phyloP scores from a whole-genome alignment of 352 stramenopile genomes.

The Globisporangium abappressorium region DNA sequence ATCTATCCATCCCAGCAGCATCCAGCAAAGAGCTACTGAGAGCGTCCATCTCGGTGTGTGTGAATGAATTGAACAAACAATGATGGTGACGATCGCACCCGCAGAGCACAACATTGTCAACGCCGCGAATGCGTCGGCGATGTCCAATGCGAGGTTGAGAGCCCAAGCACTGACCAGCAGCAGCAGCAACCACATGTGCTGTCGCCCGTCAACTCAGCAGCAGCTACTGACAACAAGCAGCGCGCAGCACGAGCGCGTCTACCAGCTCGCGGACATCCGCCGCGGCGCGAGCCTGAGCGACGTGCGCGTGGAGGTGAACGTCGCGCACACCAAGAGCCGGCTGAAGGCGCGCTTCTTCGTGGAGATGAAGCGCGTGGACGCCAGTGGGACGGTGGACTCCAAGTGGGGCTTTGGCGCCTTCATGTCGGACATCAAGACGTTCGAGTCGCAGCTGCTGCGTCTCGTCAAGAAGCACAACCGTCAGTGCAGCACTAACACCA shows the following conservation, averaged over 20 bases:
- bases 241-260: conserved; percentile 21
- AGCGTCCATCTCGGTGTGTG: not conserved
- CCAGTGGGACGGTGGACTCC: conserved; percentile 9
- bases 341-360: conserved; percentile 56
- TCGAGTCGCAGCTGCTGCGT: conserved; percentile 34
- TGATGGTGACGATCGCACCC: not conserved
- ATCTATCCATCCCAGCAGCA: not conserved
- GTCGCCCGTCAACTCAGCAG: not conserved
- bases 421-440: conserved; percentile 38
- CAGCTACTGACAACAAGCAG: not conserved
- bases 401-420: conserved; percentile 21
- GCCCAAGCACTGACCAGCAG: not conserved
- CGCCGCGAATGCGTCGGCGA: not conserved
- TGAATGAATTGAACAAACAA: conserved; percentile 1
- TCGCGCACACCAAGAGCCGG: conserved; percentile 47
- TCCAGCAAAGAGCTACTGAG: not conserved
- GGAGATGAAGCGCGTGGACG: conserved; percentile 29
- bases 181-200: not conserved
- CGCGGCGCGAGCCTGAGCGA: conserved; percentile 53
- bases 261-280: conserved; percentile 52
- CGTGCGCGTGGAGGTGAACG: conserved; percentile 37
- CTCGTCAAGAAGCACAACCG: conserved; percentile 34
- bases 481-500: not conserved
- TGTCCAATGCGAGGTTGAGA: not conserved
- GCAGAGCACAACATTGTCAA: not conserved